Conservation (phyloP, 441 rosid genomes). For the Dalechampia spathulata region DNA sequence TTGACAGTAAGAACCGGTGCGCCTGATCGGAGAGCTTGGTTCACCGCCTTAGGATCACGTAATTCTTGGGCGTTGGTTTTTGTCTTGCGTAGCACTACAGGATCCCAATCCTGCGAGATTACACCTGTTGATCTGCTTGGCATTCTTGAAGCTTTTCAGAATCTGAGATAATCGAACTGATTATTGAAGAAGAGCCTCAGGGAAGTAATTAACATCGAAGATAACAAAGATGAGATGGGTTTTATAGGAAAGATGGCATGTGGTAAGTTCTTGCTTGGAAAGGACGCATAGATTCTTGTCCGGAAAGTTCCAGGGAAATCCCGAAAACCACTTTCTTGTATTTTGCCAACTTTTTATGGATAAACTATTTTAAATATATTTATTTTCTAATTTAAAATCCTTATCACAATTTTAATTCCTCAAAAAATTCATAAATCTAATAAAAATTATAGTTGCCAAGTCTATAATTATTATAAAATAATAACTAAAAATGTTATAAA, state of each 20-base stretch:
- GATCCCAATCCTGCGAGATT: conserved; percentile 71
- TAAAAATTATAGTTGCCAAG: too few species aligned
- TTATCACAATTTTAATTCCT: too few species aligned
- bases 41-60: conserved; percentile 71
- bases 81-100: conserved; percentile 66
- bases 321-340: background rate
- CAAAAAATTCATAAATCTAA: too few species aligned
- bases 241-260: conserved; percentile 27
- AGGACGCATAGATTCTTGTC: background rate
- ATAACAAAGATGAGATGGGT: background rate
- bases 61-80: conserved; percentile 52
- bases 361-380: too few species aligned
- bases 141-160: conserved; percentile 34
- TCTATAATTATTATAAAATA: too few species aligned
- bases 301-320: conserved; percentile 9
- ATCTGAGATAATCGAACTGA: too few species aligned
- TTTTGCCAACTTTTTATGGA: background rate
- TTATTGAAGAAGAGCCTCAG: too few species aligned
- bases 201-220: too few species aligned
- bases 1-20: conserved; percentile 54
- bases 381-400: too few species aligned
- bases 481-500: too few species aligned
- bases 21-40: conserved; percentile 65
- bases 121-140: conserved; percentile 65
- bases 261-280: conserved; percentile 28